A percentile compares a stretch with the other conserved stretches of the same genome.
Conservation (phyloP, 1,284 basidiomycete species). For the Rhodotorula sp. region DNA sequence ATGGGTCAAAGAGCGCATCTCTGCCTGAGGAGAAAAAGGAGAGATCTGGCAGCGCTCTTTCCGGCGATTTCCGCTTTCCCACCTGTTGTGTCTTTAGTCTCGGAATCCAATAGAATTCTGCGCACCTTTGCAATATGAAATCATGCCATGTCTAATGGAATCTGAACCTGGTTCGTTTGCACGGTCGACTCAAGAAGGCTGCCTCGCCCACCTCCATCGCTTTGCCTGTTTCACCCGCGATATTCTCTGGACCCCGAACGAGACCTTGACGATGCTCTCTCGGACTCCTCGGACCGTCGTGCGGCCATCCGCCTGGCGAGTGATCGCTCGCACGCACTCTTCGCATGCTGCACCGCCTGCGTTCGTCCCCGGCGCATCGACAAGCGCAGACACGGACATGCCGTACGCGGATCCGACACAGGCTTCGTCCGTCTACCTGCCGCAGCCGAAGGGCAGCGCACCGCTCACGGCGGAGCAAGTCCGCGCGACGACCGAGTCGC, state of each 20-base stretch:
- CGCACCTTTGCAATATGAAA: too few relatives aligned
- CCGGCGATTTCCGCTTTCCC: neutral
- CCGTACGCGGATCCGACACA: slow-evolving; percentile 31
- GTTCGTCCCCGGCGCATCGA: slow-evolving; percentile 35
- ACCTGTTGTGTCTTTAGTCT: neutral
- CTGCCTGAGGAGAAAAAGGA: neutral
- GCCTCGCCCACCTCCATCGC: neutral
- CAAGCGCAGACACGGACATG: slow-evolving; percentile 36
- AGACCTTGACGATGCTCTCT: too few relatives aligned
- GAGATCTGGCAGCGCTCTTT: neutral
- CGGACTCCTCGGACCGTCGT: neutral
- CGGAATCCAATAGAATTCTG: too few relatives aligned
- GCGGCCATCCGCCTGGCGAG: neutral
- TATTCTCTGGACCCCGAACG: accelerated
- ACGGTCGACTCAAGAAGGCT: too few relatives aligned
- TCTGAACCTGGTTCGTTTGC: too few relatives aligned
- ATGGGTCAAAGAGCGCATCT: slow-evolving; percentile 55
- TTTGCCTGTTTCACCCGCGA: neutral
- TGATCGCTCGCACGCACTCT: slow-evolving; percentile 13
- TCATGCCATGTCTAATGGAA: too few relatives aligned
- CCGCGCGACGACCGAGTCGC: slow-evolving; percentile 45
- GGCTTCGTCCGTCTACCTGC: slow-evolving; percentile 35
- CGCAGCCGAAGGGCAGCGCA: neutral
- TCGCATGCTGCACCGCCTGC: slow-evolving; percentile 14
- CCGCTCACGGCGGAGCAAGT: slow-evolving; percentile 11